Conservation (phyloP, 1,284 basidiomycete genomes). For the Takashimella tepidaria region DNA sequence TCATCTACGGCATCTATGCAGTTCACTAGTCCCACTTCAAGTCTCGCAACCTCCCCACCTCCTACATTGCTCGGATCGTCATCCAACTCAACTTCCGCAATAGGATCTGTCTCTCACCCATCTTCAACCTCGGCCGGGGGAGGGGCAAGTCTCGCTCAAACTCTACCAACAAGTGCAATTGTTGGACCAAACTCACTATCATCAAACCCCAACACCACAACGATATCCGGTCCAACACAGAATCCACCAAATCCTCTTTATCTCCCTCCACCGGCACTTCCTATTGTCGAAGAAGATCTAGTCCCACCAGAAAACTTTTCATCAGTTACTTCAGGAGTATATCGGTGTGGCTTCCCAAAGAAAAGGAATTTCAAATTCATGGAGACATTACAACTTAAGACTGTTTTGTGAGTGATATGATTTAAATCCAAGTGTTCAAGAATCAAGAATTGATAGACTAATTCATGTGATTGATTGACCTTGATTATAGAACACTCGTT, state of each 20-base stretch:
- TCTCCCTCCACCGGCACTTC: conserved; percentile 40
- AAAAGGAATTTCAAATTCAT: conserved; percentile 54
- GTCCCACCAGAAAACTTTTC: conserved; percentile 47
- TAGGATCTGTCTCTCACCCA: too few species aligned
- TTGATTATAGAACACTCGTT: conserved; percentile 45
- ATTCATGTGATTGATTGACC: background rate
- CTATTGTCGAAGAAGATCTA: conserved; percentile 39
- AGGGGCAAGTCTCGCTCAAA: too few species aligned
- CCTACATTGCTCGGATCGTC: too few species aligned
- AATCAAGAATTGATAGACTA: background rate
- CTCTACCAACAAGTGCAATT: too few species aligned
- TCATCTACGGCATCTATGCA: too few species aligned
- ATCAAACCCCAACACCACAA: too few species aligned
- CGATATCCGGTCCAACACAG: too few species aligned
- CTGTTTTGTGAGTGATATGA: conserved; percentile 49
- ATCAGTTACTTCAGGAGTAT: conserved; percentile 49
- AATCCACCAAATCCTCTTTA: conserved; percentile 43
- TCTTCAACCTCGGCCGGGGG: too few species aligned
- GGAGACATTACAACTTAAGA: conserved; percentile 52
- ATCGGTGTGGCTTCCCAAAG: conserved; percentile 53
- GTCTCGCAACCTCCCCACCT: too few species aligned
- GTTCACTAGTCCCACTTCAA: too few species aligned
- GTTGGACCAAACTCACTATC: too few species aligned
- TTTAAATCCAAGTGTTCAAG: background rate
- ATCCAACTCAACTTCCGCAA: too few species aligned